Conservation (phyloP, 106 monocot genomes). For the Agapanthus africanus region DNA sequence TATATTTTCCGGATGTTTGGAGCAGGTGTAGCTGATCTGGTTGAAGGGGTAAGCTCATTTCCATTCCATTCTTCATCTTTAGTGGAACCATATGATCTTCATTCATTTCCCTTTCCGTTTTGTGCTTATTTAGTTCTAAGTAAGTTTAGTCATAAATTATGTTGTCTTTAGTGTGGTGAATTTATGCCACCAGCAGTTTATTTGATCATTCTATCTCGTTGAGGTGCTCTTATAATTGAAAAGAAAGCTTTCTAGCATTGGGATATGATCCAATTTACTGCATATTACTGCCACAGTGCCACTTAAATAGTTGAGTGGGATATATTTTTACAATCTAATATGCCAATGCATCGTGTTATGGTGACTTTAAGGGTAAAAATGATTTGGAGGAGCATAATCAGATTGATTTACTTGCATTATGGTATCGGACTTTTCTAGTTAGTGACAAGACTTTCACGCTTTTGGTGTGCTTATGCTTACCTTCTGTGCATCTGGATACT, state of each 20-base stretch:
- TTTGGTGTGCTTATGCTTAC: not conserved
- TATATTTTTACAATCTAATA: not conserved
- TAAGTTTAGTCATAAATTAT: not conserved
- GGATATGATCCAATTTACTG: not conserved
- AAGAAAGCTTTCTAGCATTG: not conserved
- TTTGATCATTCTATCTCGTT: not conserved
- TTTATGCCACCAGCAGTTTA: not conserved
- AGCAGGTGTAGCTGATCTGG: conserved; percentile 71
- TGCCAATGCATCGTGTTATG: no score
- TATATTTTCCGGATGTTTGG: conserved; percentile 61
- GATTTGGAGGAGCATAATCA: not conserved
- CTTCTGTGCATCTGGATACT: not conserved
- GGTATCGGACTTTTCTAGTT: not conserved
- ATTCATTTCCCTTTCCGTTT: not conserved
- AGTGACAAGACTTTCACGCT: not conserved
- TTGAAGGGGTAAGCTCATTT: conserved; percentile 63
- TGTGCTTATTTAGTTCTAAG: not conserved
- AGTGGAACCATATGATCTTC: no score
- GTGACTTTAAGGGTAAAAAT: not conserved
- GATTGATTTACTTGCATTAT: not conserved
- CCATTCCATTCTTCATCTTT: not conserved
- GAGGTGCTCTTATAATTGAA: not conserved
- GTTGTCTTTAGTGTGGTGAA: not conserved
- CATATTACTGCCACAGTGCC: not conserved
- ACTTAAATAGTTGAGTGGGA: not conserved